These are phyloP conservation scores for Sclerospora graminicola DNA, from an alignment of 352 stramenopile species.

Conservation along the genomic window DNA sequence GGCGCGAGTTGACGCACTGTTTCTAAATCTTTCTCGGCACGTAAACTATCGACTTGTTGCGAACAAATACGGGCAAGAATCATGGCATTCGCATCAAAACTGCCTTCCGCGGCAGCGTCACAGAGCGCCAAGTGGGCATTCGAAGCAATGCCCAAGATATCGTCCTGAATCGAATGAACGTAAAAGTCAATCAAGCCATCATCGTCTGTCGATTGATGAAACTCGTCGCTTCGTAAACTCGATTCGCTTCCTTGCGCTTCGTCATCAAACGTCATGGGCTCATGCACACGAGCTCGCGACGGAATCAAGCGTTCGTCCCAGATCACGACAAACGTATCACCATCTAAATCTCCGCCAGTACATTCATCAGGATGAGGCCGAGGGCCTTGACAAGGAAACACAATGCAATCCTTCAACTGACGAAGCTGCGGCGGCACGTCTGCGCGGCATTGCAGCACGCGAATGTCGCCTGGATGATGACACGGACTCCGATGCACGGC, in stretches of 20 bases:
- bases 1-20: constrained; percentile 40
- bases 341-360: constrained; percentile 72
- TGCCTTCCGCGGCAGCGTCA: constrained; percentile 34
- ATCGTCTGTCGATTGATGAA: constrained; percentile 30
- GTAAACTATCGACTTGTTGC: constrained; percentile 59
- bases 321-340: constrained; percentile 73
- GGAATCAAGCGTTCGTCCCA: constrained; percentile 73
- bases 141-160: constrained; percentile 66
- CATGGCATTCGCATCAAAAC: constrained; percentile 35
- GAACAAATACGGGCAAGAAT: constrained; percentile 58
- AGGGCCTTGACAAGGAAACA: constrained; percentile 59
- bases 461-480: constrained; percentile 68
- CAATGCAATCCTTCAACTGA: constrained; percentile 53
- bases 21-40: constrained; percentile 40
- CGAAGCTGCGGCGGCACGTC: constrained; percentile 37
- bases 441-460: constrained; percentile 40
- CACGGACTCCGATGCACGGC: constrained; percentile 67
- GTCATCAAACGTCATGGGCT: constrained; percentile 40
- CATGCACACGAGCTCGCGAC: constrained; percentile 21
- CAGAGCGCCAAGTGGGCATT: constrained; percentile 70
- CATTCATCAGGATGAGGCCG: constrained; percentile 72
- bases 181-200: constrained; percentile 57
- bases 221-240: constrained; percentile 10
- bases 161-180: constrained; percentile 53
- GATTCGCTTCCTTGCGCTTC: constrained; percentile 8